A percentile compares a stretch with the other conserved stretches of the same genome.
Evolutionary conservation across 495 filamentous ascomycete species (phyloP).

Genomic region (Sphaerosporella brunnea): DNA sequence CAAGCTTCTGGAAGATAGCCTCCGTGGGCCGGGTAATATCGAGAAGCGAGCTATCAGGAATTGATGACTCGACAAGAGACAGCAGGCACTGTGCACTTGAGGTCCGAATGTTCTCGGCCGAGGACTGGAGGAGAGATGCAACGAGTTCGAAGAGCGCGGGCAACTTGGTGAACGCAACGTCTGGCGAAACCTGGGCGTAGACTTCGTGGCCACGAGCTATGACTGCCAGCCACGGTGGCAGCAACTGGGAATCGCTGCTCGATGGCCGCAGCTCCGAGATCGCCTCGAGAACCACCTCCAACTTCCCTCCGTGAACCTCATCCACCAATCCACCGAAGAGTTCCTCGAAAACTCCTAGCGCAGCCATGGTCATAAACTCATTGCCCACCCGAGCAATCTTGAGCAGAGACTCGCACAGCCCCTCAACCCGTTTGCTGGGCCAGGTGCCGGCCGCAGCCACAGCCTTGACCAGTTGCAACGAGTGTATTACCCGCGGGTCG

Average conservation of each 20-base stretch:
- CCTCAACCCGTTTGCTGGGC: constrained; percentile 92
- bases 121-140: constrained; percentile 60
- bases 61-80: constrained; percentile 73
- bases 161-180: constrained; percentile 75
- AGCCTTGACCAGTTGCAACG: constrained; percentile 75
- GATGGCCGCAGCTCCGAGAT: constrained; percentile 81
- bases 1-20: constrained; percentile 59
- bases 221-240: constrained; percentile 92
- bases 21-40: constrained; percentile 82
- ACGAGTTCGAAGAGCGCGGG: constrained; percentile 64
- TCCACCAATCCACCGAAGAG: constrained; percentile 75
- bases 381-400: constrained; percentile 73
- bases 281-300: constrained; percentile 69
- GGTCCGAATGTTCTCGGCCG: constrained; percentile 76
- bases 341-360: constrained; percentile 91
- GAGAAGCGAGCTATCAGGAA: constrained; percentile 59
- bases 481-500: constrained; percentile 75
- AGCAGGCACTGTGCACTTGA: constrained; percentile 90
- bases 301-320: constrained; percentile 67
- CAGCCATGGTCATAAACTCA: constrained; percentile 85
- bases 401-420: constrained; percentile 72
- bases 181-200: constrained; percentile 62
- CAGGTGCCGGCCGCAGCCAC: constrained; percentile 82
- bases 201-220: constrained; percentile 88
- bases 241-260: constrained; percentile 73